Percentiles rank a stretch among this genome's conserved stretches.
Conservation (phyloP, 2,329 filamentous ascomycete genomes). For the Paraconiothyrium brasiliense region DNA sequence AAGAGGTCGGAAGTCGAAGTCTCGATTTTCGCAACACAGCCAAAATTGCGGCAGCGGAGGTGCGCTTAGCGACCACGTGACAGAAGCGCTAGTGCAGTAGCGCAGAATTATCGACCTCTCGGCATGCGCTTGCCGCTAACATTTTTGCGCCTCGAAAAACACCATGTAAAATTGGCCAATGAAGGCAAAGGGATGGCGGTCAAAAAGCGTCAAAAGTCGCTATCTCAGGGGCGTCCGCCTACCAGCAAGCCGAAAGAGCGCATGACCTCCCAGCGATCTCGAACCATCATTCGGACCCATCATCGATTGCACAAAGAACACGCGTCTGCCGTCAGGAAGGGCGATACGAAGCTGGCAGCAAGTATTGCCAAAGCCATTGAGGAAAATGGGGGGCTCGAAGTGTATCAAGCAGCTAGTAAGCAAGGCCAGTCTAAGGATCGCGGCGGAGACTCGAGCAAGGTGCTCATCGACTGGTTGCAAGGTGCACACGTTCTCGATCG, state of each 20-base stretch:
- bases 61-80: constrained; percentile 26
- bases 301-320: constrained; percentile 68
- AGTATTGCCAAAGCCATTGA: constrained; percentile 61
- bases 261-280: constrained; percentile 66
- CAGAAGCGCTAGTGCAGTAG: constrained; percentile 23
- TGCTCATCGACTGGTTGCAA: constrained; percentile 68
- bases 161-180: constrained; percentile 20
- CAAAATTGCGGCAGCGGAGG: constrained; percentile 24
- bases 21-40: constrained; percentile 28
- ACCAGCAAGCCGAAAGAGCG: constrained; percentile 38
- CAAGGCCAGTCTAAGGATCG: constrained; percentile 68
- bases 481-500: constrained; percentile 35
- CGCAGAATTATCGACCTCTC: constrained; percentile 28
- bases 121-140: constrained; percentile 19
- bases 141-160: background rate
- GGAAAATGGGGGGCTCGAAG: constrained; percentile 66
- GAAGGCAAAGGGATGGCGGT: constrained; percentile 35
- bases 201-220: constrained; percentile 44
- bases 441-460: constrained; percentile 70
- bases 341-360: constrained; percentile 51
- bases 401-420: constrained; percentile 70
- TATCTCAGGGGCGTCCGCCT: constrained; percentile 48
- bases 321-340: constrained; percentile 58
- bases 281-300: constrained; percentile 67
- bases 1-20: constrained; percentile 20